Evolutionary conservation across 1,284 basidiomycete genomes (phyloP).

Genomic region (Phenoliferia sp.): DNA sequence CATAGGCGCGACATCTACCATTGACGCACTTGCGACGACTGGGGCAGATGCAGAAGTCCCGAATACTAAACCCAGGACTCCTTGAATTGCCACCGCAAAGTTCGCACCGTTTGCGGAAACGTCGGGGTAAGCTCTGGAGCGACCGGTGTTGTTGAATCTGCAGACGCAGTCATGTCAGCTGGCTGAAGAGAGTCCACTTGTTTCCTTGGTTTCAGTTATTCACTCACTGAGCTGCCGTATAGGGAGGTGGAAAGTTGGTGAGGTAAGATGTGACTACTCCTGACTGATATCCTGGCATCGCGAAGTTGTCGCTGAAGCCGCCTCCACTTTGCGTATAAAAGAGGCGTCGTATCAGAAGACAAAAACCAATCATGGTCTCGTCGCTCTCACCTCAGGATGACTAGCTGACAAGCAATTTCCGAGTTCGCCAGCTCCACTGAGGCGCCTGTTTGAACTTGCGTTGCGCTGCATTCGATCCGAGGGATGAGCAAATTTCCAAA

Average conservation of each 20-base stretch:
- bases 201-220: slow-evolving; percentile 52
- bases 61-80: slow-evolving; percentile 38
- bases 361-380: background rate
- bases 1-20: background rate
- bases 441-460: background rate
- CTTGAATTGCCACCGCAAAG: slow-evolving; percentile 43
- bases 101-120: slow-evolving; percentile 41
- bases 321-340: slow-evolving; percentile 49
- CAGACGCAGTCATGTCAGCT: too few relatives aligned
- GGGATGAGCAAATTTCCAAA: slow-evolving; percentile 46
- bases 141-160: slow-evolving; percentile 19
- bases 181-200: slow-evolving; percentile 45
- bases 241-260: slow-evolving; percentile 42
- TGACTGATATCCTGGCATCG: slow-evolving; percentile 55
- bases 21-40: background rate
- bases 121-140: slow-evolving; percentile 34
- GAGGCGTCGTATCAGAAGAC: background rate
- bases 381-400: slow-evolving; percentile 48
- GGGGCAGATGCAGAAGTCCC: slow-evolving; percentile 41
- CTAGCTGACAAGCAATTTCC: slow-evolving; percentile 46
- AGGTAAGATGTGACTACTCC: slow-evolving; percentile 46
- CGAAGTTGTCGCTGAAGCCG: slow-evolving; percentile 63
- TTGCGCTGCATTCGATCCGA: too few relatives aligned
- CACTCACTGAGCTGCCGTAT: slow-evolving; percentile 45
- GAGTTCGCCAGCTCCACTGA: background rate